Conservation (phyloP, 2,329 filamentous ascomycete genomes). For the Neonectria faginata region DNA sequence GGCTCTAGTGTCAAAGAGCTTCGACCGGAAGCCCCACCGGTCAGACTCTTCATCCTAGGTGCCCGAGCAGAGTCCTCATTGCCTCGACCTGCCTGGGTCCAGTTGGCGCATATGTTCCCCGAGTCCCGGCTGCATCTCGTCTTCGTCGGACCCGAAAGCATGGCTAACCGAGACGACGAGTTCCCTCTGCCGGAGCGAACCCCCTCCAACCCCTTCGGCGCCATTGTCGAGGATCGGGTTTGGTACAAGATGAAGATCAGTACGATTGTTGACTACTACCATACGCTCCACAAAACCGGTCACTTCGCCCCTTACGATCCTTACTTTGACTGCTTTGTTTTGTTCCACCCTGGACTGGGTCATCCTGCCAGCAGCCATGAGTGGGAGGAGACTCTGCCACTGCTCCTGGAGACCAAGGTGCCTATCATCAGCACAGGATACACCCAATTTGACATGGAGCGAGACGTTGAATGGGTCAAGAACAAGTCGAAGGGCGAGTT, state of each 20-base stretch:
- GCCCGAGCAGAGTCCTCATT: constrained; percentile 98
- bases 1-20: constrained; percentile 81
- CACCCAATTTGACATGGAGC: constrained; percentile 92
- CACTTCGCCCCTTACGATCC: constrained; percentile 96
- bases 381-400: constrained; percentile 90
- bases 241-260: constrained; percentile 94
- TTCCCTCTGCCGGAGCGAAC: constrained; percentile 91
- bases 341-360: constrained; percentile 96
- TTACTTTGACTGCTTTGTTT: constrained; percentile 97
- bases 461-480: constrained; percentile 90
- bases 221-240: constrained; percentile 91
- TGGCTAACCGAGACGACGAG: constrained; percentile 93
- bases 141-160: constrained; percentile 95
- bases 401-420: constrained; percentile 93
- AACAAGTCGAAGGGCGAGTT: constrained; percentile 90
- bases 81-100: constrained; percentile 92
- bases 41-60: constrained; percentile 92
- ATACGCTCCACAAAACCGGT: constrained; percentile 91
- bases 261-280: constrained; percentile 98
- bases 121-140: constrained; percentile 88
- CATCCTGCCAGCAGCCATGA: constrained; percentile 94
- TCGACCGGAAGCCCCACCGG: constrained; percentile 84
- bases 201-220: constrained; percentile 88
- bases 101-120: constrained; percentile 96
- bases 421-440: constrained; percentile 96